These are phyloP conservation scores for Penicillium turbatum DNA, from an alignment of 495 filamentous ascomycete genomes.

Conservation along the genomic window DNA sequence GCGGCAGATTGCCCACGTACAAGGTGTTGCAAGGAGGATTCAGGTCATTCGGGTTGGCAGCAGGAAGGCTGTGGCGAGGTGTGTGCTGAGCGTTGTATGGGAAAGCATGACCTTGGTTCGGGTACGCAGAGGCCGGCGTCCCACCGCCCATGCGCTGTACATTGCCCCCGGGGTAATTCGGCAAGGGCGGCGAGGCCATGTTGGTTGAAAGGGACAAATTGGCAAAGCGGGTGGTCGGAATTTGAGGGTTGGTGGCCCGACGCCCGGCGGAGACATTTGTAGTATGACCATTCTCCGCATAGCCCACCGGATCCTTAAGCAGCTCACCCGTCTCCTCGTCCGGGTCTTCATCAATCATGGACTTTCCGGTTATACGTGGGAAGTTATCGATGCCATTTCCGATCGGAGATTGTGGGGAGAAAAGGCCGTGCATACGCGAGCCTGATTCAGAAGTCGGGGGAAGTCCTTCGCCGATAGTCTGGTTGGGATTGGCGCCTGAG, in stretches of 20 bases:
- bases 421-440: conserved; percentile 66
- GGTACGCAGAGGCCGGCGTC: conserved; percentile 57
- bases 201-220: conserved; percentile 67
- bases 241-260: conserved; percentile 69
- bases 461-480: conserved; percentile 50
- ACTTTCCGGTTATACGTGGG: conserved; percentile 71
- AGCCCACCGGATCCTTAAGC: conserved; percentile 78
- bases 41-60: conserved; percentile 92
- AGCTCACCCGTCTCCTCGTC: conserved; percentile 84
- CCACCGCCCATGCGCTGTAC: conserved; percentile 43
- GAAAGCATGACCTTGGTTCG: conserved; percentile 50
- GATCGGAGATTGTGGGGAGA: conserved; percentile 80
- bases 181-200: conserved; percentile 50
- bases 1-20: conserved; percentile 93
- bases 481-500: conserved; percentile 56
- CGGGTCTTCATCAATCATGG: conserved; percentile 77
- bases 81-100: conserved; percentile 57
- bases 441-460: conserved; percentile 57
- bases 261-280: conserved; percentile 44
- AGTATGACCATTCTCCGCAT: conserved; percentile 69
- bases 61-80: conserved; percentile 69
- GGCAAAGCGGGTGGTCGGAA: conserved; percentile 67
- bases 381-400: conserved; percentile 67
- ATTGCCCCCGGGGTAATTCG: conserved; percentile 41
- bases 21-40: conserved; percentile 98